Percentiles rank a stretch among this genome's conserved stretches.
These are phyloP conservation scores for Epichloe uncinata DNA, from an alignment of 2,329 filamentous ascomycete species.

Conservation along the genomic window DNA sequence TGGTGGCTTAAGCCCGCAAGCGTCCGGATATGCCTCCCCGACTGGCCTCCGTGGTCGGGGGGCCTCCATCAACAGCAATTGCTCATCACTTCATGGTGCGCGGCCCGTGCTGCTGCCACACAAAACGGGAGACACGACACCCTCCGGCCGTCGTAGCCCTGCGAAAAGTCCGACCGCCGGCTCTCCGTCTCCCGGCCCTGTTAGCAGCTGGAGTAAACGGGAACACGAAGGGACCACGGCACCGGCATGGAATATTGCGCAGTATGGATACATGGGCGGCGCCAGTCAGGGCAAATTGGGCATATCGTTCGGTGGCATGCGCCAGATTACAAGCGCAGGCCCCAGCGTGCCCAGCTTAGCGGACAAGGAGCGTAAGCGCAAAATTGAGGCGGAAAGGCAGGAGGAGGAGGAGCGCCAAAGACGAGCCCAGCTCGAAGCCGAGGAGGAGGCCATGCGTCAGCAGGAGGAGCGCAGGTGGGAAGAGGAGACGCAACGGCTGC, in stretches of 20 bases:
- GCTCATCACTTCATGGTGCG: slow-evolving; percentile 34
- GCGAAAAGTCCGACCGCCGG: slow-evolving; percentile 42
- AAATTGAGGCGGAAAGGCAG: slow-evolving; percentile 48
- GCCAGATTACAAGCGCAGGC: slow-evolving; percentile 78
- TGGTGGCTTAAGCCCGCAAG: slow-evolving; percentile 50
- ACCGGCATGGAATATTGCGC: slow-evolving; percentile 95
- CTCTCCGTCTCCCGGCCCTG: slow-evolving; percentile 36
- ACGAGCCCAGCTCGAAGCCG: slow-evolving; percentile 34
- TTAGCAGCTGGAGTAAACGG: slow-evolving; percentile 85
- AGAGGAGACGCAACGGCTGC: slow-evolving; percentile 45
- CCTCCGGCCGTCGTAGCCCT: slow-evolving; percentile 46
- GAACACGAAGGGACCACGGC: slow-evolving; percentile 67
- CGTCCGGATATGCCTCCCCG: slow-evolving; percentile 43
- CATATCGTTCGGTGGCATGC: slow-evolving; percentile 77
- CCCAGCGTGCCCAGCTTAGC: slow-evolving; percentile 69
- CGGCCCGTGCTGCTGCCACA: slow-evolving; percentile 28
- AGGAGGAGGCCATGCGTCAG: slow-evolving; percentile 46
- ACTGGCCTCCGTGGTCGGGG: slow-evolving; percentile 31
- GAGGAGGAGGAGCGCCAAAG: slow-evolving; percentile 38
- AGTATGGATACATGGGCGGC: slow-evolving; percentile 97
- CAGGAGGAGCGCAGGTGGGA: slow-evolving; percentile 57
- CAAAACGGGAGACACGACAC: slow-evolving; percentile 36
- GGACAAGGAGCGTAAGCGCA: slow-evolving; percentile 64
- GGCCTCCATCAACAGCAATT: slow-evolving; percentile 44
- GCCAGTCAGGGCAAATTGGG: slow-evolving; percentile 93